Conservation (phyloP, 2,329 filamentous ascomycete species). For the Cytospora schulzeri region DNA sequence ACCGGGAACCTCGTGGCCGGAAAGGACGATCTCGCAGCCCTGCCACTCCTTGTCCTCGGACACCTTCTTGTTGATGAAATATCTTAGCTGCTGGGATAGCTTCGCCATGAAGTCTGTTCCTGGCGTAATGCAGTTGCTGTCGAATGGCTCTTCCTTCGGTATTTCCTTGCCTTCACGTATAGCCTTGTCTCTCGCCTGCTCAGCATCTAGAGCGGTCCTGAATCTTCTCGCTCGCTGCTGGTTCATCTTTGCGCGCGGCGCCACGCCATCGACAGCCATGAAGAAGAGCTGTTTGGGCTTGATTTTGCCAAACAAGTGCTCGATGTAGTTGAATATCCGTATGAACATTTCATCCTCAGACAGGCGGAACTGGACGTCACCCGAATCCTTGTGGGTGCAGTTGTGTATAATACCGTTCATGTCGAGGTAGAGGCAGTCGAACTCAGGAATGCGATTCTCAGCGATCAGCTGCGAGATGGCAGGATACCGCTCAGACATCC, state of each 20-base stretch:
- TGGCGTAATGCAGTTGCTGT: constrained; percentile 98
- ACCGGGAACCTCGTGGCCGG: constrained; percentile 95
- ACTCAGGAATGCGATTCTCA: constrained; percentile 98
- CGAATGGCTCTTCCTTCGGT: constrained; percentile 93
- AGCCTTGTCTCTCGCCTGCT: constrained; percentile 89
- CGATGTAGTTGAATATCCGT: constrained; percentile 99
- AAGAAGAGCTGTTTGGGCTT: constrained; percentile 98
- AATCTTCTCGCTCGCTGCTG: constrained; percentile 96
- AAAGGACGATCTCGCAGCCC: constrained; percentile 91
- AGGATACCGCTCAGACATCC: constrained; percentile 98
- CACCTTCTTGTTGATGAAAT: constrained; percentile 98
- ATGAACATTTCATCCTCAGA: constrained; percentile 99
- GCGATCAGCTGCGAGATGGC: constrained; percentile 97
- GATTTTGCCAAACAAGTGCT: constrained; percentile 97
- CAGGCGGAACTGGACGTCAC: constrained; percentile 87
- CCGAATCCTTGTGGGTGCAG: constrained; percentile 95
- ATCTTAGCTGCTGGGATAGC: constrained; percentile 89
- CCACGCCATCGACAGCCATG: constrained; percentile 98
- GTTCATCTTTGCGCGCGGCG: constrained; percentile 98
- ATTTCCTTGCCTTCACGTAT: constrained; percentile 86
- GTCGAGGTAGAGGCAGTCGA: constrained; percentile 94
- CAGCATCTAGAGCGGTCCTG: constrained; percentile 87
- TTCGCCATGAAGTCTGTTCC: constrained; percentile 98
- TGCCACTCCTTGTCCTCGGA: constrained; percentile 98
- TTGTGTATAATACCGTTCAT: constrained; percentile 99